Evolutionary conservation across 2,329 filamentous ascomycete species (phyloP).

Genomic region (Teratosphaeriaceae sp.): DNA sequence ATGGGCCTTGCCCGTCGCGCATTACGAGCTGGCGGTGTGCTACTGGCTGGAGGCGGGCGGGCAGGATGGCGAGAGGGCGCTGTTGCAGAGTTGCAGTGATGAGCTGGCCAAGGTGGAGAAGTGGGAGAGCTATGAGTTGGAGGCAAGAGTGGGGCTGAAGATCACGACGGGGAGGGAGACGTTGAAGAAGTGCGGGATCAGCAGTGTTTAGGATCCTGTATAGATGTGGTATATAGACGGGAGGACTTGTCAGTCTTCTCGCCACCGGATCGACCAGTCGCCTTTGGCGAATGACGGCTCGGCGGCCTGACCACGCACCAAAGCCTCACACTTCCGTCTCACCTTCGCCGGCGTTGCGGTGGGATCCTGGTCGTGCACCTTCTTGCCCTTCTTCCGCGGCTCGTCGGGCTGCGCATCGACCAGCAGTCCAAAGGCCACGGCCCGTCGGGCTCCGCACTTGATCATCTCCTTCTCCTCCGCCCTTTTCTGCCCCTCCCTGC

Average conservation of each 20-base stretch:
- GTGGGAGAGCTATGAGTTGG: slow-evolving; percentile 68
- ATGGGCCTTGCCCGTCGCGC: slow-evolving; percentile 64
- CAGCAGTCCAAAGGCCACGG: slow-evolving; percentile 49
- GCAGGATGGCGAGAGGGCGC: slow-evolving; percentile 34
- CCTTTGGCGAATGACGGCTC: slow-evolving; percentile 57
- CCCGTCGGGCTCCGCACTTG: slow-evolving; percentile 55
- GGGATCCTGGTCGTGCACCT: slow-evolving; percentile 15
- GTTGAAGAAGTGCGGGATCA: slow-evolving; percentile 34
- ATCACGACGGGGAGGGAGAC: slow-evolving; percentile 64
- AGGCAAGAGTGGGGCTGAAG: slow-evolving; percentile 66
- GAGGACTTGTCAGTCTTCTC: slow-evolving; percentile 41
- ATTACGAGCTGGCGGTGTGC: slow-evolving; percentile 81
- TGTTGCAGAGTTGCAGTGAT: slow-evolving; percentile 55
- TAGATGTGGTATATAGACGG: too few relatives aligned
- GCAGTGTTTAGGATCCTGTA: neutral
- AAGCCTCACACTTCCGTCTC: slow-evolving; percentile 48
- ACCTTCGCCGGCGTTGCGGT: slow-evolving; percentile 13
- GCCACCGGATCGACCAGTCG: slow-evolving; percentile 53
- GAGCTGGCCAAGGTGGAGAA: slow-evolving; percentile 60
- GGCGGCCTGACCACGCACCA: slow-evolving; percentile 53
- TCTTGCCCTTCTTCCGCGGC: slow-evolving; percentile 12
- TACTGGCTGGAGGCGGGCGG: slow-evolving; percentile 62
- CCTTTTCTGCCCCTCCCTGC: slow-evolving; percentile 43
- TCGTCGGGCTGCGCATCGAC: slow-evolving; percentile 17
- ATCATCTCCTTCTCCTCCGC: slow-evolving; percentile 52